Conservation (phyloP, 768 basidiomycete species). For the Suillus brevipes region DNA sequence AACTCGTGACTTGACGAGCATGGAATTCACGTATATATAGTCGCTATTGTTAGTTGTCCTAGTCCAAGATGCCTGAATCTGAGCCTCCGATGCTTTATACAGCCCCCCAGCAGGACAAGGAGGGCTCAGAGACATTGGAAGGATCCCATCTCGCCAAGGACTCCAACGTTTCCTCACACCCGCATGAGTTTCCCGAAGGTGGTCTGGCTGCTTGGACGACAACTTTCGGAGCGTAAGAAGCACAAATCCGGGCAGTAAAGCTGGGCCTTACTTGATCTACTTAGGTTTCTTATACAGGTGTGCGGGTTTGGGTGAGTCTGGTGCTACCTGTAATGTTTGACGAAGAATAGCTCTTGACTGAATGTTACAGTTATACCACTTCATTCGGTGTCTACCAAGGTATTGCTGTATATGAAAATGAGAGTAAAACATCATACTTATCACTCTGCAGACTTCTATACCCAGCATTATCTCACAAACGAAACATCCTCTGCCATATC, state of each 20-base stretch:
- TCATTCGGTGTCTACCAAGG: constrained; percentile 48
- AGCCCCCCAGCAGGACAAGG: not conserved
- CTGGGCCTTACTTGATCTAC: not conserved
- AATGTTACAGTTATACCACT: constrained; percentile 30
- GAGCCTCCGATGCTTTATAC: not conserved
- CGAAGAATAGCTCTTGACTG: not conserved
- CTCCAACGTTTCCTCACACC: not conserved
- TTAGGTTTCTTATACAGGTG: constrained; percentile 39
- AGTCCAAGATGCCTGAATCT: not conserved
- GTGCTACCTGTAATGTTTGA: not conserved
- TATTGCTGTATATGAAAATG: constrained; percentile 1
- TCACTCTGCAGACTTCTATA: constrained; percentile 37
- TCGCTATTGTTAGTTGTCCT: not conserved
- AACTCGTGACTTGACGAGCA: not conserved
- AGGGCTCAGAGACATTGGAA: not conserved
- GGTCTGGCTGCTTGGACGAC: constrained; percentile 32
- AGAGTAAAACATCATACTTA: not conserved
- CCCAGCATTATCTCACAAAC: constrained; percentile 36
- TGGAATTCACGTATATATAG: not conserved
- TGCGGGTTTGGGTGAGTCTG: constrained; percentile 34
- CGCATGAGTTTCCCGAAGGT: constrained; percentile 28
- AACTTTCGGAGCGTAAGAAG: constrained; percentile 29
- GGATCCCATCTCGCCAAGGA: not conserved
- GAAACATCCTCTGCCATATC: constrained; percentile 40
- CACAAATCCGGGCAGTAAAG: not conserved